A percentile compares a stretch with the other conserved stretches of the same genome.
Evolutionary conservation across 116 monocot species (phyloP).

Genomic region (Trichopus zeylanicus): DNA sequence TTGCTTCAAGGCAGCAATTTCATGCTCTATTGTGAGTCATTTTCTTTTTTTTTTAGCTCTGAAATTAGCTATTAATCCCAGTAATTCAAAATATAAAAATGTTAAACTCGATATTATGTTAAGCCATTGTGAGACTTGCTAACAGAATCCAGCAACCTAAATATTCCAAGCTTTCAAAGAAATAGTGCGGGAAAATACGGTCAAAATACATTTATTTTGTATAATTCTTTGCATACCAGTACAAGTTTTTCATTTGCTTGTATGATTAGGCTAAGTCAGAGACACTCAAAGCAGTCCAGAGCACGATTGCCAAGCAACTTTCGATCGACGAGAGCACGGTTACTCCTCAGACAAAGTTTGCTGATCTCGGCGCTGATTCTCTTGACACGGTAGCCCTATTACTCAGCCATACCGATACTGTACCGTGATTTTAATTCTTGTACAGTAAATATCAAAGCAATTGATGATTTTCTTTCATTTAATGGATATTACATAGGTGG

Average conservation of each 20-base stretch:
- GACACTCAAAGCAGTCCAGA: constrained; percentile 8
- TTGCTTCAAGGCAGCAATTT: constrained; percentile 2
- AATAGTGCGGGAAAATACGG: too few relatives aligned
- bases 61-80: too few relatives aligned
- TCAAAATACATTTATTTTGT: background rate
- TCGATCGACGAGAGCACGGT: constrained; percentile 18
- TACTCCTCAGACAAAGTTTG: constrained; percentile 20
- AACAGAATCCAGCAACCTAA: too few relatives aligned
- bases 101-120: too few relatives aligned
- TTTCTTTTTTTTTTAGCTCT: background rate
- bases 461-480: too few relatives aligned
- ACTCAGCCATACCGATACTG: background rate
- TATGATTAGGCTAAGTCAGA: constrained; percentile 5
- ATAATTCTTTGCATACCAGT: too few relatives aligned
- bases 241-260: background rate
- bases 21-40: constrained; percentile 11
- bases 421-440: too few relatives aligned
- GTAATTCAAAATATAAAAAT: too few relatives aligned
- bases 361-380: constrained; percentile 20
- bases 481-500: too few relatives aligned
- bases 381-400: constrained; percentile 7
- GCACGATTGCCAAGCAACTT: constrained; percentile 19
- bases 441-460: too few relatives aligned
- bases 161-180: too few relatives aligned
- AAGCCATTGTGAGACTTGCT: too few relatives aligned